Percentiles rank a stretch among this genome's conserved stretches.
These are phyloP conservation scores for Boletus patriciae DNA, from an alignment of 768 basidiomycete genomes.

Conservation along the genomic window DNA sequence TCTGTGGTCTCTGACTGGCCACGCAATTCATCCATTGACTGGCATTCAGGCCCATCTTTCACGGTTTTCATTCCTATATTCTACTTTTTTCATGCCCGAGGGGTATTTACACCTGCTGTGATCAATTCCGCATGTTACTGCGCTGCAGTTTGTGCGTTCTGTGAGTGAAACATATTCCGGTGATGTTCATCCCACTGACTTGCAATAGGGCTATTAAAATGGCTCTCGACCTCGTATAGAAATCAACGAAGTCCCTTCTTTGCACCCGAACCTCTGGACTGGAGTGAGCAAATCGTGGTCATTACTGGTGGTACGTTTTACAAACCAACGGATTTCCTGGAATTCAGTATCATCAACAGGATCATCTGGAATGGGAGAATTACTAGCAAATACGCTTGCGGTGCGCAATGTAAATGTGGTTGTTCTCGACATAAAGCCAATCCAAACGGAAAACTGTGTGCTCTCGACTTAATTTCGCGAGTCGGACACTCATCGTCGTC, in stretches of 20 bases:
- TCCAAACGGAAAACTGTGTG: conserved; percentile 74
- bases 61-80: conserved; percentile 76
- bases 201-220: conserved; percentile 60
- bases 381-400: conserved; percentile 85
- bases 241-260: conserved; percentile 70
- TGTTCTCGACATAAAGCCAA: conserved; percentile 81
- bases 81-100: conserved; percentile 68
- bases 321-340: neutral
- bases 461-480: neutral
- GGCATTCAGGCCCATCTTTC: conserved; percentile 75
- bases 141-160: conserved; percentile 58
- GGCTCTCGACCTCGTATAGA: conserved; percentile 71
- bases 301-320: conserved; percentile 80
- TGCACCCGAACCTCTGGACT: conserved; percentile 63
- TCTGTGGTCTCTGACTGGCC: conserved; percentile 36
- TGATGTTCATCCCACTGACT: conserved; percentile 1
- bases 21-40: conserved; percentile 1
- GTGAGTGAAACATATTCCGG: conserved; percentile 46
- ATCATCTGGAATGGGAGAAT: conserved; percentile 84
- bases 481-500: conserved; percentile 1
- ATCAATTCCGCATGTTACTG: conserved; percentile 55
- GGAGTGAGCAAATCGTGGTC: conserved; percentile 87
- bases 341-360: conserved; percentile 44
- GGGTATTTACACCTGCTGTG: conserved; percentile 51
- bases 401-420: conserved; percentile 79